Conservation (phyloP, 805 yeast genomes). For the Sugiyamaella lignohabitans region DNA sequence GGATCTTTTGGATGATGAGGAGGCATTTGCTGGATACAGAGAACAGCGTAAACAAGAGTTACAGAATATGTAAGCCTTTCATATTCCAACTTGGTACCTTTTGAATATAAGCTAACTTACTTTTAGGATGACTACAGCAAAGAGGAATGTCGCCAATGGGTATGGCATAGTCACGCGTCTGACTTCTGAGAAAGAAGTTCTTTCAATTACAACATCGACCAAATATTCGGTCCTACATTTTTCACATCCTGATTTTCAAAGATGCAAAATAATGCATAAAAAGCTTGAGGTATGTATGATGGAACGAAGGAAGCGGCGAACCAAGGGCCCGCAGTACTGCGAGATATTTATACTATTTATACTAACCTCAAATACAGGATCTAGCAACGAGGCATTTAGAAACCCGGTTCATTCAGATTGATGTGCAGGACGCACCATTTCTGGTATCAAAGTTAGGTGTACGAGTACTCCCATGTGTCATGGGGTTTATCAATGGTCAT, state of each 20-base stretch:
- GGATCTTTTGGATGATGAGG: slow-evolving; percentile 36
- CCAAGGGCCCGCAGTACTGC: too few relatives aligned
- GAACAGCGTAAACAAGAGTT: slow-evolving; percentile 59
- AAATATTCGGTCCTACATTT: slow-evolving; percentile 53
- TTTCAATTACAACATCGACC: slow-evolving; percentile 43
- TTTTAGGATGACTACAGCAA: slow-evolving; percentile 31
- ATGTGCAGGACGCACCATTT: slow-evolving; percentile 66
- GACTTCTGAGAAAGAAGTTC: slow-evolving; percentile 49
- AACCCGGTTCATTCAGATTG: slow-evolving; percentile 41
- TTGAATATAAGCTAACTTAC: slow-evolving; percentile 21
- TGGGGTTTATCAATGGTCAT: slow-evolving; percentile 52
- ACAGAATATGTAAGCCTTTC: slow-evolving; percentile 32
- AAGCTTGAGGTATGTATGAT: slow-evolving; percentile 25
- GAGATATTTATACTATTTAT: neutral
- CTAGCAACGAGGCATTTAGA: slow-evolving; percentile 55
- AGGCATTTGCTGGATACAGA: slow-evolving; percentile 47
- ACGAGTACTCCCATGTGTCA: slow-evolving; percentile 64
- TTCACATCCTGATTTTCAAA: slow-evolving; percentile 51
- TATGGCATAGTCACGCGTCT: slow-evolving; percentile 41
- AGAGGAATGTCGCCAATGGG: slow-evolving; percentile 35
- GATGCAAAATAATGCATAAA: slow-evolving; percentile 55
- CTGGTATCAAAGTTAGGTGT: slow-evolving; percentile 56
- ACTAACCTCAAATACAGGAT: slow-evolving; percentile 22
- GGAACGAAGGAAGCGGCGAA: neutral
- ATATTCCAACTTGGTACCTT: neutral